phyloP scores from a whole-genome alignment of 306 rosid genomes.

The Astragalus glycyphyllos region DNA sequence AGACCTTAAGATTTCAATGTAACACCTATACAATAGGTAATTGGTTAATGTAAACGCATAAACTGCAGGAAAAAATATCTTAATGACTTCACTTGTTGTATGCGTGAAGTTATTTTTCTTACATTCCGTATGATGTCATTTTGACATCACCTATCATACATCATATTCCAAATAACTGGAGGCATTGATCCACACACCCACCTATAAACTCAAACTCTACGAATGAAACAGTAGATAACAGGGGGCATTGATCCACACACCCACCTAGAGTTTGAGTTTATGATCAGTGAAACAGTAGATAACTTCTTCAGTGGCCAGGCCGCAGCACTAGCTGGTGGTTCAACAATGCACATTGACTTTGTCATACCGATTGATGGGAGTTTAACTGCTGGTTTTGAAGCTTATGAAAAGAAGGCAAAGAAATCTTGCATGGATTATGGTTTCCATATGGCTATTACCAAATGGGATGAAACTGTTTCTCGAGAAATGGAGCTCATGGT shows the following conservation, averaged over 20 bases:
- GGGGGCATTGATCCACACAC: constrained; percentile 99
- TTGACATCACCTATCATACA: too few relatives aligned
- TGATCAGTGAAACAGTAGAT: constrained; percentile 65
- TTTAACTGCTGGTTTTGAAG: constrained; percentile 76
- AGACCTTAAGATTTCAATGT: constrained; percentile 34
- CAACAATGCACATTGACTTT: constrained; percentile 96
- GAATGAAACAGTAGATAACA: constrained; percentile 44
- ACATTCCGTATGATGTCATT: constrained; percentile 13
- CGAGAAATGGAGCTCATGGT: constrained; percentile 88
- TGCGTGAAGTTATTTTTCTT: not conserved
- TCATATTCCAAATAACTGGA: too few relatives aligned
- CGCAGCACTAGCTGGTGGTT: constrained; percentile 97
- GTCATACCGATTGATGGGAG: constrained; percentile 78
- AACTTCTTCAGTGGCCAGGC: constrained; percentile 98
- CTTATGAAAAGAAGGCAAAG: constrained; percentile 76
- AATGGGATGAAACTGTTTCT: constrained; percentile 84
- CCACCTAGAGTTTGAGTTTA: constrained; percentile 76
- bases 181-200: too few relatives aligned
- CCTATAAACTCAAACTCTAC: too few relatives aligned
- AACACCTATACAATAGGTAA: not conserved
- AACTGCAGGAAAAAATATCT: constrained; percentile 2
- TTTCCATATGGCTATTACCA: constrained; percentile 96
- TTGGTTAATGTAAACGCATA: not conserved
- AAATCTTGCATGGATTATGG: constrained; percentile 94
- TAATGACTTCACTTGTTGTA: constrained; percentile 26